These are phyloP conservation scores for Colletotrichum truncatum DNA, from an alignment of 2,329 filamentous ascomycete species.

Conservation along the genomic window DNA sequence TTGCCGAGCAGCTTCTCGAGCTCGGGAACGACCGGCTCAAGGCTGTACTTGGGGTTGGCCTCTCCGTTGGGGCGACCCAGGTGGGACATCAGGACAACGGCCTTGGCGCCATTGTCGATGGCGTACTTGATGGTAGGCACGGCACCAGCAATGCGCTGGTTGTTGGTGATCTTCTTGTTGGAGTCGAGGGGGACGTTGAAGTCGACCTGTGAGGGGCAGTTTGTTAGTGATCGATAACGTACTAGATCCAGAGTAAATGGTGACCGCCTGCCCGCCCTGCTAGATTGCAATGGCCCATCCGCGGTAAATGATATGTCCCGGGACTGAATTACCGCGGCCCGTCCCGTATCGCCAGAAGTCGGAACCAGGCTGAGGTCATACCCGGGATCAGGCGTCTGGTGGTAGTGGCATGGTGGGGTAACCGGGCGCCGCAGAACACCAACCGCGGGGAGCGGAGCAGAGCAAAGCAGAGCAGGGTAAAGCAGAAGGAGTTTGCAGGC, in stretches of 20 bases:
- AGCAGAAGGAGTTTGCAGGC: background rate
- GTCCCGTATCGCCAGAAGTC: slow-evolving; percentile 29
- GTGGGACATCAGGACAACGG: slow-evolving; percentile 97
- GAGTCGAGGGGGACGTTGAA: slow-evolving; percentile 98
- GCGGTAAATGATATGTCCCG: background rate
- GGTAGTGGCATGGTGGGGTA: slow-evolving; percentile 24
- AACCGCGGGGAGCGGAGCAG: background rate
- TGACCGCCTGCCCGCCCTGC: no score
- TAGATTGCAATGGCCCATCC: slow-evolving; percentile 10
- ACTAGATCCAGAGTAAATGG: background rate
- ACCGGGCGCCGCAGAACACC: background rate
- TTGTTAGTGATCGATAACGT: slow-evolving; percentile 30
- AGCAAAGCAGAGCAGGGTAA: background rate
- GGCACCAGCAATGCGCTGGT: slow-evolving; percentile 96
- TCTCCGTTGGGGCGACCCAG: slow-evolving; percentile 95
- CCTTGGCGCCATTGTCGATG: slow-evolving; percentile 87
- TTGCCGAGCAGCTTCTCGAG: slow-evolving; percentile 90
- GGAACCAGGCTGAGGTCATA: slow-evolving; percentile 21
- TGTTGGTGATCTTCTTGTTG: slow-evolving; percentile 96
- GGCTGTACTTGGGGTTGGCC: slow-evolving; percentile 90
- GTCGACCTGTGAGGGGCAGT: slow-evolving; percentile 76
- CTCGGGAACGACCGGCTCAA: slow-evolving; percentile 90
- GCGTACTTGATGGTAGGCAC: slow-evolving; percentile 96
- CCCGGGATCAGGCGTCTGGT: slow-evolving; percentile 17
- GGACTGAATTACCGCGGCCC: slow-evolving; percentile 17